These are phyloP conservation scores for Neckera pumila DNA, from an alignment of 225 moss, liverwort and hornwort species.

Conservation along the genomic window DNA sequence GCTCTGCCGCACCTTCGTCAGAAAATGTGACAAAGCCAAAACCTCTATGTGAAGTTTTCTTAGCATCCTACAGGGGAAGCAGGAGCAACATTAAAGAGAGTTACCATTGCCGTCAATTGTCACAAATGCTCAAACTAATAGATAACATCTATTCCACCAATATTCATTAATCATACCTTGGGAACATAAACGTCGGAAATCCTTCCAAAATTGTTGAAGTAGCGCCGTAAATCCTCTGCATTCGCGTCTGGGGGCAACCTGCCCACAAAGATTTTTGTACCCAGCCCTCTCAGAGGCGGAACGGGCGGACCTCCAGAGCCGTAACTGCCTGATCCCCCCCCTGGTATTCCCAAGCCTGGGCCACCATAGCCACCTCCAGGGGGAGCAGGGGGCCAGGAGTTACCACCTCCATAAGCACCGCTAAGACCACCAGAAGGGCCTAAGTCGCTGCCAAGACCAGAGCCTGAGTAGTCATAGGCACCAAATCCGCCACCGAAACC, in stretches of 20 bases:
- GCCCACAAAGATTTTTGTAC: constrained; percentile 90
- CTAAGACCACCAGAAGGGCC: constrained; percentile 67
- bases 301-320: constrained; percentile 44
- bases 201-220: constrained; percentile 95
- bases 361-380: constrained; percentile 73
- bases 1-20: constrained; percentile 94
- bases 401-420: constrained; percentile 68
- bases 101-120: neutral
- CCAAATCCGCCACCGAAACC: constrained; percentile 88
- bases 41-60: constrained; percentile 93
- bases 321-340: constrained; percentile 57
- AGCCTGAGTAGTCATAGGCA: constrained; percentile 78
- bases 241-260: constrained; percentile 90
- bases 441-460: constrained; percentile 74
- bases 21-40: constrained; percentile 97
- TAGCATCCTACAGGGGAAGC: constrained; percentile 59
- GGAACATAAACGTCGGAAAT: constrained; percentile 96
- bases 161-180: constrained; percentile 33
- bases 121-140: neutral
- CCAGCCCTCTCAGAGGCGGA: constrained; percentile 69
- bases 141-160: neutral
- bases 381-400: constrained; percentile 74
- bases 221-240: constrained; percentile 89
- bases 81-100: neutral
- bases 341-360: constrained; percentile 73